phyloP scores from a whole-genome alignment of 106 monocot species.

The Iris macrosiphon region DNA sequence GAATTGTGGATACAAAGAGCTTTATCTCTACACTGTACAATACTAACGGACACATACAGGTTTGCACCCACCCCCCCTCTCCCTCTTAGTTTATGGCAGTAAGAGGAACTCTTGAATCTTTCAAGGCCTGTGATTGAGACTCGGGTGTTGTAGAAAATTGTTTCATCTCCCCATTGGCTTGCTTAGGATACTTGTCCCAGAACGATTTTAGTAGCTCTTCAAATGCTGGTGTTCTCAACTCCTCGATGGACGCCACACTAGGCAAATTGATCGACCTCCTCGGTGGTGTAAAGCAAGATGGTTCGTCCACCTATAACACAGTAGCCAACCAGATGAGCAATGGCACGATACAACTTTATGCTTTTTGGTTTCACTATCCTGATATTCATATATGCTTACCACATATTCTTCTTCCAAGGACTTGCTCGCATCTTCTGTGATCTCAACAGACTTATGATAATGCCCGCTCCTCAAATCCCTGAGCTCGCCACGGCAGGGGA shows the following conservation, averaged over 20 bases:
- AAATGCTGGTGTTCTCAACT: slow-evolving; percentile 78
- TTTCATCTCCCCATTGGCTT: slow-evolving; percentile 63
- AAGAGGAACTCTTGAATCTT: no score
- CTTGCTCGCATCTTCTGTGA: slow-evolving; percentile 59
- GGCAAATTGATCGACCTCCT: slow-evolving; percentile 56
- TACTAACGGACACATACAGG: no score
- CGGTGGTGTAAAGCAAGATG: slow-evolving; percentile 77
- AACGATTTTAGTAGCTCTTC: slow-evolving; percentile 80
- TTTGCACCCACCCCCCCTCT: no score
- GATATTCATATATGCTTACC: slow-evolving; percentile 42
- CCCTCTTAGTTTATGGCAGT: no score
- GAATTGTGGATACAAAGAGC: no score
- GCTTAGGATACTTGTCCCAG: slow-evolving; percentile 67
- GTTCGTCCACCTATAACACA: slow-evolving; percentile 97
- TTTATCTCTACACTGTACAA: no score
- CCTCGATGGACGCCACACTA: slow-evolving; percentile 64
- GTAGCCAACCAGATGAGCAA: no score
- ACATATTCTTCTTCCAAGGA: slow-evolving; percentile 79
- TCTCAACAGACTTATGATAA: slow-evolving; percentile 60
- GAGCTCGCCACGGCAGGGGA: slow-evolving; percentile 43
- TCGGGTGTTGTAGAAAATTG: slow-evolving; percentile 36
- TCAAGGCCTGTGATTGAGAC: slow-evolving; percentile 35
- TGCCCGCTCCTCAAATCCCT: slow-evolving; percentile 60
- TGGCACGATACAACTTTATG: no score
- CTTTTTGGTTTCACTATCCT: no score